Conservation (phyloP, 768 basidiomycete genomes). For the Suillus paluster region DNA sequence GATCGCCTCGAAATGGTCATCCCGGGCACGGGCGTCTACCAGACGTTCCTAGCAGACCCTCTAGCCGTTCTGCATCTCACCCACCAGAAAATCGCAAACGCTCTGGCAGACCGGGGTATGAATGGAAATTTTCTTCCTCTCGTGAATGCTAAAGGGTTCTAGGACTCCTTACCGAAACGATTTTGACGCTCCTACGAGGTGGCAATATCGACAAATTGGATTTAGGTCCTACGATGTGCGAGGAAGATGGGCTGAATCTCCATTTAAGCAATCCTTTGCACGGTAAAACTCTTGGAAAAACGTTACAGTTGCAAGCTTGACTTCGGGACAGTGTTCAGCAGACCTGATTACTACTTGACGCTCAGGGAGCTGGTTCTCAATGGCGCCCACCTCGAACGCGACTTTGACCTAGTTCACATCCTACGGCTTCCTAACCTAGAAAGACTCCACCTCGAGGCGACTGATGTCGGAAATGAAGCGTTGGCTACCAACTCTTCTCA, state of each 20-base stretch:
- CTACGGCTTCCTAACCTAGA: constrained; percentile 57
- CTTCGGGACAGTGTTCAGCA: constrained; percentile 49
- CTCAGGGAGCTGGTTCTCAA: constrained; percentile 56
- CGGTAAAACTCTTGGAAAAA: constrained; percentile 35
- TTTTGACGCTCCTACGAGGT: constrained; percentile 49
- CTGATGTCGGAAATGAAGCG: constrained; percentile 67
- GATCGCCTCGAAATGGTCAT: constrained; percentile 42
- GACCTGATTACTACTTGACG: constrained; percentile 53
- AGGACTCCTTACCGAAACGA: constrained; percentile 54
- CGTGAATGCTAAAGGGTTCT: constrained; percentile 17
- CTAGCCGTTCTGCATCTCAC: constrained; percentile 7
- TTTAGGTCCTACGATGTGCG: constrained; percentile 49
- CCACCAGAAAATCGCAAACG: constrained; percentile 48
- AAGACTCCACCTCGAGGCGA: constrained; percentile 51
- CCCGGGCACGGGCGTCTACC: constrained; percentile 22
- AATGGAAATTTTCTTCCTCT: constrained; percentile 33
- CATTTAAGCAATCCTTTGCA: constrained; percentile 45
- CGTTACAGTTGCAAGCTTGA: constrained; percentile 6
- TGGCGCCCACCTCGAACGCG: constrained; percentile 44
- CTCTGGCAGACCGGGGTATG: constrained; percentile 29
- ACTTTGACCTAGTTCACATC: constrained; percentile 55
- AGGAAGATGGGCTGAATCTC: constrained; percentile 56
- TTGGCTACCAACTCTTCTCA: constrained; percentile 34
- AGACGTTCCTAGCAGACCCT: constrained; percentile 6
- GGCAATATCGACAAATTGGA: constrained; percentile 50